Base-by-base conservation (phyloP, 78 protist genomes). In the Polysphondylium violaceum region DNA sequence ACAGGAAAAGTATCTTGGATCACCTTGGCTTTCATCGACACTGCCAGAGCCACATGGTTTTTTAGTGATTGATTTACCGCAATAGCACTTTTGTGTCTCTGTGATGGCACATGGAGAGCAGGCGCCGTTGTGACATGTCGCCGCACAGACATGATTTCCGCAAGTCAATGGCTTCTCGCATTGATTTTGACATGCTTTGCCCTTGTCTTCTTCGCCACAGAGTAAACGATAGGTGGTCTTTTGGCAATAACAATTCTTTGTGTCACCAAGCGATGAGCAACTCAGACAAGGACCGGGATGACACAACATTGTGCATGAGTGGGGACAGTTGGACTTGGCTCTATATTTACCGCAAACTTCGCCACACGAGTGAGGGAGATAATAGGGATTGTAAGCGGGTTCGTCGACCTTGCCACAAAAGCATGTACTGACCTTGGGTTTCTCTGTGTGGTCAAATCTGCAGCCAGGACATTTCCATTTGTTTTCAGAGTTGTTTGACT, bases 271-370 rank as follows among this genome's bases (percentile, higher is more conserved):
- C 2, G 88, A 87, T 7, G 69, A 31, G 47, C 96, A 94, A 55
- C 69, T 76, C 2, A 87, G 64, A 51, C 96, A 94, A 1, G 96
- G 91, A 11, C 96, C 96, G 8, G 96, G 96, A 56, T 94, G 96
- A 33, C 96, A 94, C 3, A 65, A 64, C 47, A 77, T 68, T 11
- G 60, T 40, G 25, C 96, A 94, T 11, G 19, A n/a, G 58, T 94
- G 96, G 12, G 94, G 95, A 35, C 95, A 93, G 31, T 59, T 56
- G 3, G 93, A 55, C 44, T 76, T 76, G 35, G 86, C 86, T 38
- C 93, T 67, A 2, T 29, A 33, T 16, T 88, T 58, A 16, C 93
- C 95, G 73, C 95, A 93, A 35, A 67, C 64, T 17, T 74, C 90
- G 0, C 95, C 95, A 43, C 95, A 93, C 3, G 86, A 71, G 55